Evolutionary conservation across 345 rosid genomes (phyloP).

Genomic region (Odontarrhena argentea): DNA sequence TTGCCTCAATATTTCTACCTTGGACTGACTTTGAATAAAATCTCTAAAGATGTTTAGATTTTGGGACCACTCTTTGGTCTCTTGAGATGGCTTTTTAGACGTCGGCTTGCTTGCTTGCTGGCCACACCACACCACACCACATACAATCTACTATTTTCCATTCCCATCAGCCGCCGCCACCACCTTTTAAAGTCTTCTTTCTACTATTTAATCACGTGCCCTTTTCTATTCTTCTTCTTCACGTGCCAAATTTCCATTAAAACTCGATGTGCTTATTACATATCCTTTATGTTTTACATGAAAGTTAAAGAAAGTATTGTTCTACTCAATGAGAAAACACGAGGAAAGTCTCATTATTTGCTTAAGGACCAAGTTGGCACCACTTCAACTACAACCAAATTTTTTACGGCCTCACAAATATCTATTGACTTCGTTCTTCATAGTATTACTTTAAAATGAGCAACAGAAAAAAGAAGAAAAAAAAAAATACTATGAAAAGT

Average conservation of each 20-base stretch:
- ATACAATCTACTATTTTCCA: slow-evolving; percentile 22
- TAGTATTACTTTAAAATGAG: too few relatives aligned
- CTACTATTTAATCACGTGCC: slow-evolving; percentile 31
- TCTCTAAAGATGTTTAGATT: slow-evolving; percentile 19
- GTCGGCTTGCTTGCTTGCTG: slow-evolving; percentile 36
- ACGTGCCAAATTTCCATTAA: slow-evolving; percentile 24
- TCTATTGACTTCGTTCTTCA: not conserved
- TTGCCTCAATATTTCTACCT: slow-evolving; percentile 11
- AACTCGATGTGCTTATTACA: not conserved
- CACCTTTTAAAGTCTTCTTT: slow-evolving; percentile 10
- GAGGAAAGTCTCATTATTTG: slow-evolving; percentile 26
- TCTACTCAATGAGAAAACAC: slow-evolving; percentile 21
- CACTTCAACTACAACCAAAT: slow-evolving; percentile 13
- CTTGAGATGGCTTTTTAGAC: slow-evolving; percentile 30
- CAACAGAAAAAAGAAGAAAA: not conserved
- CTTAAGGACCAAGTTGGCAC: slow-evolving; percentile 28
- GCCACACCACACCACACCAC: slow-evolving; percentile 33
- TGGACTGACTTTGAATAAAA: slow-evolving; percentile 16
- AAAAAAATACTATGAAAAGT: too few relatives aligned
- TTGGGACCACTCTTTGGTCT: slow-evolving; percentile 40
- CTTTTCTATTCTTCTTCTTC: slow-evolving; percentile 10
- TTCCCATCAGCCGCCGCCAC: slow-evolving; percentile 30
- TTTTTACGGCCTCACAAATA: slow-evolving; percentile 12
- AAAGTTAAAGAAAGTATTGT: not conserved
- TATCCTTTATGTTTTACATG: slow-evolving; percentile 23